Evolutionary conservation across 1,284 basidiomycete genomes (phyloP), one percentile per base, ranked within the genome.

Genomic region (Exobasidium rhododendri): DNA sequence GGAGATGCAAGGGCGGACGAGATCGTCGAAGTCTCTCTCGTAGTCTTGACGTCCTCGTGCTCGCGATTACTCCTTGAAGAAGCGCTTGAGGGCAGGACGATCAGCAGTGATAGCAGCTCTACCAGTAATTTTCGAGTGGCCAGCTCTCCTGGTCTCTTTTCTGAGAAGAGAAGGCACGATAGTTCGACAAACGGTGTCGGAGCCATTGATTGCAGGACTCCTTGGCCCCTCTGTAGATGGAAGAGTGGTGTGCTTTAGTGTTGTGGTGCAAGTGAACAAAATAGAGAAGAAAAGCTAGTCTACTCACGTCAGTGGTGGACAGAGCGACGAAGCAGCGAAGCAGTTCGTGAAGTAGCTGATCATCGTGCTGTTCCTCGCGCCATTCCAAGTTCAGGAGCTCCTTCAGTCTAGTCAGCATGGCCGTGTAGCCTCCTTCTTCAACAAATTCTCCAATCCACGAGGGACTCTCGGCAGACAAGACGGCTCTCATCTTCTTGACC

Each of bases 361-460:
- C 96, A 75, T 97, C 94, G 71, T 96, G 94, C 78, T 97, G 94
- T 79, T 99, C 94, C 80, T 97, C 94, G 66, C 93, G 87, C 94
- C 94, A 99, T 82, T 98, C 94, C 54, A 97, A 86, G 67, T 92
- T 89, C 0, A 98, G 83, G 10, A 98, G 84, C 80, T 98, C 94
- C 65, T 92, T 90, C n/a, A 98, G 81, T 51, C 92, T 85, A 0
- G 87, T 88, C 26, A 97, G 80, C 43, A 99, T 82, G 0, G 89
- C 88, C 3, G 85, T 84, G 74, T 97, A 98, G 0, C 96, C 94
- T 4, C 92, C 91, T 24, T 68, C 62, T 10, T 85, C 80, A 54
- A 85, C 84, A 77, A 97, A 98, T n/a, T 88, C 86, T 65, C 89
- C 85, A n/a, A 96, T 88, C 94, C 96, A 98, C 51, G 87, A 89